These are phyloP conservation scores for Rhytidhysteron rufulum DNA, from an alignment of 2,329 filamentous ascomycete species.

Conservation along the genomic window DNA sequence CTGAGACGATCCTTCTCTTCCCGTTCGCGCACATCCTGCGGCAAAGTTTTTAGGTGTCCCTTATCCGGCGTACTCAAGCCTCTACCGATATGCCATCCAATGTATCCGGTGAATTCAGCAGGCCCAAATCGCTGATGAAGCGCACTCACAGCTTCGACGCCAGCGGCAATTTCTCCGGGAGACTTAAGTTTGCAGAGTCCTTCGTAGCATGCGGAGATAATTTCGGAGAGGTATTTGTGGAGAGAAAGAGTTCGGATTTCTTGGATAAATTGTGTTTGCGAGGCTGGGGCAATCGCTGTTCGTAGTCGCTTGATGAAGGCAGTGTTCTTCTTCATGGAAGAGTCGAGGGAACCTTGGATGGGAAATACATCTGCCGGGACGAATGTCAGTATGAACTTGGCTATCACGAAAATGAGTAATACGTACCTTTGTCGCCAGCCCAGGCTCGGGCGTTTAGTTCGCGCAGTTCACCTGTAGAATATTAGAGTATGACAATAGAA, in stretches of 20 bases:
- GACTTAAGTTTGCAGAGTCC: slow-evolving; percentile 88
- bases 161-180: slow-evolving; percentile 85
- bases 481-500: slow-evolving; percentile 16
- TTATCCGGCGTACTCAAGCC: slow-evolving; percentile 90
- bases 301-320: slow-evolving; percentile 95
- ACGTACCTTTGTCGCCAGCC: slow-evolving; percentile 78
- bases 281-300: slow-evolving; percentile 78
- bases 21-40: slow-evolving; percentile 79
- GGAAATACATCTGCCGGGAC: slow-evolving; percentile 65
- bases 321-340: slow-evolving; percentile 95
- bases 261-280: slow-evolving; percentile 77
- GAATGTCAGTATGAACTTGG: slow-evolving; percentile 14
- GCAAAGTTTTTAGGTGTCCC: slow-evolving; percentile 71
- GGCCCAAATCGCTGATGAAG: slow-evolving; percentile 93
- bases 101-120: slow-evolving; percentile 81
- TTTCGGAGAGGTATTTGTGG: slow-evolving; percentile 95
- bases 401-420: slow-evolving; percentile 7
- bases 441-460: slow-evolving; percentile 83
- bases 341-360: slow-evolving; percentile 78
- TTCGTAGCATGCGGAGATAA: slow-evolving; percentile 93
- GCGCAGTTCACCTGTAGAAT: slow-evolving; percentile 73
- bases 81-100: slow-evolving; percentile 89
- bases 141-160: slow-evolving; percentile 90
- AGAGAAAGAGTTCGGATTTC: slow-evolving; percentile 88
- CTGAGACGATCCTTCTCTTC: slow-evolving; percentile 92